Evolutionary conservation across 148 eudicot species (phyloP).

Genomic region (Chenopodium quinoa): DNA sequence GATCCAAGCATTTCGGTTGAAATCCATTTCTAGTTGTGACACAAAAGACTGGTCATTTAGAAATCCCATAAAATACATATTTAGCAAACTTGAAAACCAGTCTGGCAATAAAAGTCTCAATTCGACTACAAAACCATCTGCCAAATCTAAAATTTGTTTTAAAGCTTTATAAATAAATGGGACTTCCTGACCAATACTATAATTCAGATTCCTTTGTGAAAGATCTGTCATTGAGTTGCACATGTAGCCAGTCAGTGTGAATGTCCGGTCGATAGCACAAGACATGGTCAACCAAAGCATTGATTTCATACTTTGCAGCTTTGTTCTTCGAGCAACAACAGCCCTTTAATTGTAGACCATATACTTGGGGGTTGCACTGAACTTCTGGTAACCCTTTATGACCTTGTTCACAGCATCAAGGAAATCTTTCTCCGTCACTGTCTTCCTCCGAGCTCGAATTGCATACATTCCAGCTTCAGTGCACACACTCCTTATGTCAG

Average conservation of each 20-base stretch:
- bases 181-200: neutral
- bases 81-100: neutral
- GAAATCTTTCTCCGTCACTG: slow-evolving; percentile 91
- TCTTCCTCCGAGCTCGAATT: slow-evolving; percentile 84
- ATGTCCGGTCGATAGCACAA: neutral
- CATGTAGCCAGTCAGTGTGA: neutral
- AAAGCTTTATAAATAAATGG: neutral
- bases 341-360: slow-evolving; percentile 79
- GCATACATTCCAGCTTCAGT: slow-evolving; percentile 98
- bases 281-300: neutral
- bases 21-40: neutral
- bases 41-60: neutral
- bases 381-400: slow-evolving; percentile 94
- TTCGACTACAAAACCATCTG: neutral
- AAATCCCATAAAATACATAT: neutral
- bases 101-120: neutral
- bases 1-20: neutral
- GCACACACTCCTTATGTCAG: slow-evolving; percentile 93
- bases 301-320: neutral
- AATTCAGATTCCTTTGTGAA: neutral
- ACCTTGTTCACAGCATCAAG: slow-evolving; percentile 97
- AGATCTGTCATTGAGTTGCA: neutral
- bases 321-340: neutral
- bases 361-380: slow-evolving; percentile 94
- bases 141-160: neutral